Evolutionary conservation across 164 flowering plant genomes (phyloP).

Genomic region (Sextonia rubra): DNA sequence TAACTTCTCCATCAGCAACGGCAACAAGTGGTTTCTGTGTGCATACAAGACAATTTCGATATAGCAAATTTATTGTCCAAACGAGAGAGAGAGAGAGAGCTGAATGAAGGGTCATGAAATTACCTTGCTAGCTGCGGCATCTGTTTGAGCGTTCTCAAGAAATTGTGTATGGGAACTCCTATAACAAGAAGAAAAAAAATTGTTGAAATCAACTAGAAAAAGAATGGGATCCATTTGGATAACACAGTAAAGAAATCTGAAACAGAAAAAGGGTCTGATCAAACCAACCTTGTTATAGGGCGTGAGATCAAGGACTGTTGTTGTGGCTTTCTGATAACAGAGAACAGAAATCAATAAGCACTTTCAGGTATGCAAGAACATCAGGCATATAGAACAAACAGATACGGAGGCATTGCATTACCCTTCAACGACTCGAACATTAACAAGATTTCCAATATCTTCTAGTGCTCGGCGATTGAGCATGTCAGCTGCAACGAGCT

Average conservation of each 20-base stretch:
- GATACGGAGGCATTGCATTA: not conserved
- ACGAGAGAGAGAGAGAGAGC: not conserved
- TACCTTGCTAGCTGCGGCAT: slow-evolving; percentile 28
- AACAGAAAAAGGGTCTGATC: not conserved
- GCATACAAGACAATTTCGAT: not conserved
- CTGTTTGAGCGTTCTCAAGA: slow-evolving; percentile 70
- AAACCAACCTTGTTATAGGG: slow-evolving; percentile 3
- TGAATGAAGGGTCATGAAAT: not conserved
- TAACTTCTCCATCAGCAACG: slow-evolving; percentile 26
- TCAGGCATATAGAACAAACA: not conserved
- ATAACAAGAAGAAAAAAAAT: not conserved
- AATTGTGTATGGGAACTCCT: slow-evolving; percentile 78
- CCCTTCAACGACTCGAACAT: slow-evolving; percentile 34
- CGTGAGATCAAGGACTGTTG: not conserved
- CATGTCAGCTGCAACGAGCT: slow-evolving; percentile 26
- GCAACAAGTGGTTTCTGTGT: slow-evolving; percentile 38
- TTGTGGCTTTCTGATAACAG: slow-evolving; percentile 8
- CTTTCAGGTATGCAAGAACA: not conserved
- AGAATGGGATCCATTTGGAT: not conserved
- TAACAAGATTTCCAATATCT: slow-evolving; percentile 73
- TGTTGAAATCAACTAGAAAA: not conserved
- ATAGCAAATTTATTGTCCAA: no score
- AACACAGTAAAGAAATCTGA: no score
- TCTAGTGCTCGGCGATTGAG: slow-evolving; percentile 72
- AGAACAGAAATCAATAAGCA: not conserved